Base-by-base conservation (phyloP, 306 rosid genomes). In the Neltuma alba region DNA sequence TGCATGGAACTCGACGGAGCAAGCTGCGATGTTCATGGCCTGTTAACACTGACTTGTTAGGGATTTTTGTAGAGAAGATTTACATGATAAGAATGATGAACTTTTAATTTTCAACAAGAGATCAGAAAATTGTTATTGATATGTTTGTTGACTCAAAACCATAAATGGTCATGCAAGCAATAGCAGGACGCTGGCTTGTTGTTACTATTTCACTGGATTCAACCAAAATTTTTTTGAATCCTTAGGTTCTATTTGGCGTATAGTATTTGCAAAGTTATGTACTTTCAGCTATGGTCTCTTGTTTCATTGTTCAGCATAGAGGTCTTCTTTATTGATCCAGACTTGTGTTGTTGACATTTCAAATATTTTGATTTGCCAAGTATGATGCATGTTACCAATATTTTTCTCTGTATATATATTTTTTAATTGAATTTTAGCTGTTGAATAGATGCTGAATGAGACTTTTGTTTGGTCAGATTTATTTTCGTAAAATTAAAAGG, bases 151-250 rank as follows among this genome's bases (percentile, higher is more conserved):
- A 33, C 48, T 72, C 3, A 60, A 58, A 40, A 38, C 68, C 57
- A 23, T 45, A 57, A 55, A 65, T 37, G 36, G 20, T 70, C 30
- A 7, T 30, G 58, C 36, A 30, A 68, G 58, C 36, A 30, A 68
- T 65, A 47, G 14, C 3, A 60, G 31, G 40, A 66, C 44, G 4
- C 36, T 9, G 30, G 11, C 37, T 63, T 36, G 37, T 72, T 67
- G n/a, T 72, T 72, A 63, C 27, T 67, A 44, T 68, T 71, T 66
- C 75, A 38, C 40, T 72, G n/a, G n/a, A 15, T 81, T 42, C 75
- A 57, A 47, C 72, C 75, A 36, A 45, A 27, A 14, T 8, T 70
- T 28, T 45, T 14, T 15, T 27, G 9, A 7, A 45, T 28, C 41
- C 37, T 15, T 4, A 45, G 25, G 25, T 16, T 44, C 34, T 28